Percentiles rank a stretch among this genome's conserved stretches.
These are phyloP conservation scores for Galerina marginata DNA, from an alignment of 768 basidiomycete species.

Conservation along the genomic window DNA sequence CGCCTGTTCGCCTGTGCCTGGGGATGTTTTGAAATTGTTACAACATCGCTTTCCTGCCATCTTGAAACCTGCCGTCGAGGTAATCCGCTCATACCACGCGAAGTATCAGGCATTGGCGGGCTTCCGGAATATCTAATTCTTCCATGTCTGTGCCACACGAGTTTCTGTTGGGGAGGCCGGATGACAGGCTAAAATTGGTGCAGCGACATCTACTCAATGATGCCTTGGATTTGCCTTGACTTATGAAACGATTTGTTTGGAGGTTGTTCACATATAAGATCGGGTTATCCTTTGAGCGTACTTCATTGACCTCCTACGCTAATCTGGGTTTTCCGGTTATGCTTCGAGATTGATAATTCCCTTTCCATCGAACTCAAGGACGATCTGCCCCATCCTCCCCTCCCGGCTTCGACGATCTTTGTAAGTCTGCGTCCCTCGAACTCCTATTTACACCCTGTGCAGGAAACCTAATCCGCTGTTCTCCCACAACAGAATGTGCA, in stretches of 20 bases:
- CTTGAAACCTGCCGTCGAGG: constrained; percentile 12
- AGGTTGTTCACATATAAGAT: constrained; percentile 15
- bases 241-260: constrained; percentile 13
- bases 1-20: constrained; percentile 2
- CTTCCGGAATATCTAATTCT: constrained; percentile 1
- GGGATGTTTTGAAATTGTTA: constrained; percentile 6
- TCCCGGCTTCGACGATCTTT: constrained; percentile 5
- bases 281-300: neutral
- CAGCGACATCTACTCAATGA: constrained; percentile 13
- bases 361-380: neutral
- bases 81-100: constrained; percentile 6
- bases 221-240: constrained; percentile 2
- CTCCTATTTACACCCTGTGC: neutral
- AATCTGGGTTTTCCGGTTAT: constrained; percentile 16
- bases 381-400: neutral
- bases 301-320: constrained; percentile 14
- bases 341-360: constrained; percentile 17
- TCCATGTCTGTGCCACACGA: constrained; percentile 2
- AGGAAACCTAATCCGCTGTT: neutral
- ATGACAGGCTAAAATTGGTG: constrained; percentile 12
- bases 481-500: constrained; percentile 9
- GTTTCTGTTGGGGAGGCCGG: constrained; percentile 2
- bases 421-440: constrained; percentile 2
- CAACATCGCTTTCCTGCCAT: constrained; percentile 17
- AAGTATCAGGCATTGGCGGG: neutral